phyloP scores from a whole-genome alignment of 495 filamentous ascomycete genomes.

The Chlorociboria aeruginascens region DNA sequence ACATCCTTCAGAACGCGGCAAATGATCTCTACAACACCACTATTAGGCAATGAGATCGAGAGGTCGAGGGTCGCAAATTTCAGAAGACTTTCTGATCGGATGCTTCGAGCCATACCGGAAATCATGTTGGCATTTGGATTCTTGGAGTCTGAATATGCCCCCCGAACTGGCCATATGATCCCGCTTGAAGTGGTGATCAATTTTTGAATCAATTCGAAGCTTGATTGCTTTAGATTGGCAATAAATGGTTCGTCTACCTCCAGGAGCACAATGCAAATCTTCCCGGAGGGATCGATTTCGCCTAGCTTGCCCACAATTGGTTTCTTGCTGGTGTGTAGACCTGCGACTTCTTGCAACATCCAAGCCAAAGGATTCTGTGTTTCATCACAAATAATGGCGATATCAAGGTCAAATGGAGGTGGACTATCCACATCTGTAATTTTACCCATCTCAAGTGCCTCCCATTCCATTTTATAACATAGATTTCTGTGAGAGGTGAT shows the following conservation, averaged over 20 bases:
- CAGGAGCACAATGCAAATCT: conserved; percentile 11
- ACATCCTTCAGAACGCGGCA: conserved; percentile 7
- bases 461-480: conserved; percentile 28
- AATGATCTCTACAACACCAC: conserved; percentile 1
- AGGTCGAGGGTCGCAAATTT: conserved; percentile 17
- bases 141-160: conserved; percentile 6
- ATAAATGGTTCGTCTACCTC: conserved; percentile 19
- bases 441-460: conserved; percentile 9
- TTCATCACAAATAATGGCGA: too few species aligned
- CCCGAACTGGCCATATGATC: conserved; percentile 13
- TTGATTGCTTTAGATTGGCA: conserved; percentile 22
- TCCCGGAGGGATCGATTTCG: not conserved
- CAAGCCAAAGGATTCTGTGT: too few species aligned
- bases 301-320: not conserved
- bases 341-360: too few species aligned
- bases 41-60: not conserved
- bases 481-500: conserved; percentile 13
- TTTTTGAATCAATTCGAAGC: conserved; percentile 25
- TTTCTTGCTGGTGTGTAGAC: not conserved
- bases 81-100: conserved; percentile 27
- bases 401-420: too few species aligned
- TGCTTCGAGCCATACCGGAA: conserved; percentile 21
- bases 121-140: conserved; percentile 14
- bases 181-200: conserved; percentile 24
- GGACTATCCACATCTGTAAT: not conserved